Conservation (phyloP, 2,329 filamentous ascomycete species). For the Fusarium sp. region DNA sequence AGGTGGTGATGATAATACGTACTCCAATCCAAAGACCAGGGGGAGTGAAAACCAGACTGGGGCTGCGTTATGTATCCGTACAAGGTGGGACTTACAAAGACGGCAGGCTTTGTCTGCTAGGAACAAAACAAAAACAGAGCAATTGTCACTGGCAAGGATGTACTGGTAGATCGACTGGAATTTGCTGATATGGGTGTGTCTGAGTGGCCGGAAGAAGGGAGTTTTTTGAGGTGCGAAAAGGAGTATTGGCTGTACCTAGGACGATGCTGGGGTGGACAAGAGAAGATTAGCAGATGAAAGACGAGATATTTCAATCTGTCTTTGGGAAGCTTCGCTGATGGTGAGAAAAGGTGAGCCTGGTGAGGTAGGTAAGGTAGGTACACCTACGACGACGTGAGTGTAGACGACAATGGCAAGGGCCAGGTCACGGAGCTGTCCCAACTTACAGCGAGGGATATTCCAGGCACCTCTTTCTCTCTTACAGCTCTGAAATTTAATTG, state of each 20-base stretch:
- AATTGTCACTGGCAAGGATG: slow-evolving; percentile 19
- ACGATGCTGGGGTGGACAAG: neutral
- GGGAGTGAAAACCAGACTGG: slow-evolving; percentile 17
- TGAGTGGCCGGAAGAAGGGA: slow-evolving; percentile 12
- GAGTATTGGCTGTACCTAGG: neutral
- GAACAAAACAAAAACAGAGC: slow-evolving; percentile 28
- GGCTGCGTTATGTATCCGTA: neutral
- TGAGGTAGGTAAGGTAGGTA: neutral
- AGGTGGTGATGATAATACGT: slow-evolving; percentile 24
- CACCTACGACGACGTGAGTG: neutral
- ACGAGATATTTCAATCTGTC: neutral
- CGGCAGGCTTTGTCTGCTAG: slow-evolving; percentile 1
- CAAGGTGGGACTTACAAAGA: slow-evolving; percentile 26
- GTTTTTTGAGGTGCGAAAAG: neutral
- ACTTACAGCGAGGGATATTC: slow-evolving; percentile 24
- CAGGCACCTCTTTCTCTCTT: slow-evolving; percentile 2
- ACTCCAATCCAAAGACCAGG: slow-evolving; percentile 19
- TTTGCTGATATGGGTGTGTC: slow-evolving; percentile 11
- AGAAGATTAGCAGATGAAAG: neutral
- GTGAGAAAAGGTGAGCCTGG: neutral
- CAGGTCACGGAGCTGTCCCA: neutral
- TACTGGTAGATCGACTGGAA: slow-evolving; percentile 11
- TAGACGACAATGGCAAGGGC: neutral
- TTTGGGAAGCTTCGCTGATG: slow-evolving; percentile 15
- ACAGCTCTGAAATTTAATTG: neutral